These are phyloP conservation scores for Diplodia mutila DNA, from an alignment of 2,329 filamentous ascomycete species.

Conservation along the genomic window DNA sequence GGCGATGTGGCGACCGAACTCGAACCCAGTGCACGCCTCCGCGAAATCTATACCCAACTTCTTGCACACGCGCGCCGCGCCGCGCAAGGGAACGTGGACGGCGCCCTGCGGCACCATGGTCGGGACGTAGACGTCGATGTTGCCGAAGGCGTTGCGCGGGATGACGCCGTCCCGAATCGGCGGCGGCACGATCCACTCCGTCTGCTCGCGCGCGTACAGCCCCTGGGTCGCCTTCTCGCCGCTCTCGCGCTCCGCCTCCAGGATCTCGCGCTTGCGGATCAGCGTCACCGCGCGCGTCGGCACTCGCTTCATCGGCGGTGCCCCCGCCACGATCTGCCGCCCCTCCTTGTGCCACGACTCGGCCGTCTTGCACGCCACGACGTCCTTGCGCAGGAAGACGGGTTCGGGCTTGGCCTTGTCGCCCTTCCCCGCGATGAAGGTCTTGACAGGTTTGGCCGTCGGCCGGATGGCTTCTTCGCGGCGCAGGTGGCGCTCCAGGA, in stretches of 20 bases:
- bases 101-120: conserved; percentile 90
- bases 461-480: conserved; percentile 86
- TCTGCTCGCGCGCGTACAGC: conserved; percentile 81
- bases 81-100: conserved; percentile 78
- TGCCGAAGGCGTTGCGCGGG: conserved; percentile 92
- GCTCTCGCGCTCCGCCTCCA: conserved; percentile 77
- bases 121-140: conserved; percentile 93
- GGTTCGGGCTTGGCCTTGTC: conserved; percentile 74
- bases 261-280: conserved; percentile 83
- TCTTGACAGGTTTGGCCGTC: conserved; percentile 69
- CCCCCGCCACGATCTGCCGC: conserved; percentile 70
- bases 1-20: conserved; percentile 92
- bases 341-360: conserved; percentile 99
- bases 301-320: conserved; percentile 79
- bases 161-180: conserved; percentile 85
- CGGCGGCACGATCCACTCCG: conserved; percentile 91
- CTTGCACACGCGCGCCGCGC: conserved; percentile 79
- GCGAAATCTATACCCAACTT: conserved; percentile 85
- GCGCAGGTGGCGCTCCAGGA: conserved; percentile 82
- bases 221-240: conserved; percentile 87
- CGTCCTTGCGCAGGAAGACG: conserved; percentile 78
- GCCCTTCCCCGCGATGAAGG: conserved; percentile 76
- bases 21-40: conserved; percentile 93
- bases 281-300: conserved; percentile 90
- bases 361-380: conserved; percentile 83